These are phyloP conservation scores for Neurospora sp. DNA, from an alignment of 495 filamentous ascomycete genomes.

Conservation along the genomic window DNA sequence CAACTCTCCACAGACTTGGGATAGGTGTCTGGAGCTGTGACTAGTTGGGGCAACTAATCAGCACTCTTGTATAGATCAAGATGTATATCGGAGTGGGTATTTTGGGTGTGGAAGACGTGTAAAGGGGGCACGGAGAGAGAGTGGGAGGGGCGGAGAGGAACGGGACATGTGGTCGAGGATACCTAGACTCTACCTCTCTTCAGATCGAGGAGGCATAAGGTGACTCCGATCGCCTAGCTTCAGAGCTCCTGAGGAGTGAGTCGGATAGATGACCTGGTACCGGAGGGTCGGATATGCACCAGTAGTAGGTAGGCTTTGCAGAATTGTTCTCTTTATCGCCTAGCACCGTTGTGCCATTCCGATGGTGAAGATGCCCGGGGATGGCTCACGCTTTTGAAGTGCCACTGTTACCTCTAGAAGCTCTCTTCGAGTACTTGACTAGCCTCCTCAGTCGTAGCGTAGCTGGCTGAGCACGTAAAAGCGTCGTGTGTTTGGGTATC, in stretches of 20 bases:
- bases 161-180: neutral
- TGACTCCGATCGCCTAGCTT: neutral
- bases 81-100: neutral
- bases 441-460: neutral
- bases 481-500: neutral
- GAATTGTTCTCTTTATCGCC: too few species aligned
- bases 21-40: neutral
- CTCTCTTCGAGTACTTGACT: neutral
- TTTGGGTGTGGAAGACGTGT: neutral
- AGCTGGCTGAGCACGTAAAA: neutral
- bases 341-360: neutral
- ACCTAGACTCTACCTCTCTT: neutral
- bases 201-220: neutral
- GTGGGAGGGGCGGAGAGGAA: neutral
- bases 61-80: neutral
- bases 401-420: neutral
- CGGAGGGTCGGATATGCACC: neutral
- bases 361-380: neutral
- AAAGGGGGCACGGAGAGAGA: neutral
- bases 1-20: neutral
- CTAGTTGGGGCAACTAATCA: neutral
- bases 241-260: neutral
- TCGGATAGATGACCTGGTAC: neutral
- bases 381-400: neutral
- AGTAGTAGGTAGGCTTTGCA: neutral